A percentile compares a stretch with the other conserved stretches of the same genome.
Conservation (phyloP, 306 rosid species). For the Cucumis sativus region Cucumber_9930_V3 NC_026655.2:20522001-20522500, state of each 20-base stretch:
- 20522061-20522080: slow-evolving; percentile 78
- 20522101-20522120: slow-evolving; percentile 54
- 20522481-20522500: neutral
- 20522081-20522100: slow-evolving; percentile 66
- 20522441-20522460: neutral
- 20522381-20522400: neutral
- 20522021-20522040: neutral
- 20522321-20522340: neutral
- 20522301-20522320: neutral
- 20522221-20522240: neutral
- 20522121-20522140: slow-evolving; percentile 68
- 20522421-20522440: neutral
- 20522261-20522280: neutral
- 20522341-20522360: neutral
- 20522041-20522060: slow-evolving; percentile 41
- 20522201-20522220: neutral
- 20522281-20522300: neutral
- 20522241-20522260: neutral
- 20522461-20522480: neutral
- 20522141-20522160: slow-evolving; percentile 85
- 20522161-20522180: slow-evolving; percentile 47
- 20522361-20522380: neutral
- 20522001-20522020: neutral
- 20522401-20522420: neutral
- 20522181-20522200: neutral